Conservation (phyloP, 1,284 basidiomycete genomes). For the Sporisorium graminicola region DNA sequence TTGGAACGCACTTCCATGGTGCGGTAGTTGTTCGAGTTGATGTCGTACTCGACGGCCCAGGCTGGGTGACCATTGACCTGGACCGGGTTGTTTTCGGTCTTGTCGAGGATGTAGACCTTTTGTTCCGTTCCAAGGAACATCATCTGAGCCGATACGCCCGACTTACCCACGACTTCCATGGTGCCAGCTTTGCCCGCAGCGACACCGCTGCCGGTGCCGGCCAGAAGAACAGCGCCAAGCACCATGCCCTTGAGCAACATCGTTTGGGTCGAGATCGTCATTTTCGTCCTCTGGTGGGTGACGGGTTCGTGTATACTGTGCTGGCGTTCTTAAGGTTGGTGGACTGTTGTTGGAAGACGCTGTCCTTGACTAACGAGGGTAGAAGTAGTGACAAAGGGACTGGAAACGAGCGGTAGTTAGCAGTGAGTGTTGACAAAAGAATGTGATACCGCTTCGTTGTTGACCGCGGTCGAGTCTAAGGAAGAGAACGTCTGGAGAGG, state of each 20-base stretch:
- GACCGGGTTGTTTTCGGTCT: conserved; percentile 61
- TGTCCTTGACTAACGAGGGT: not conserved
- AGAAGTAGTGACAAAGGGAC: not conserved
- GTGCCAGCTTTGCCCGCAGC: conserved; percentile 40
- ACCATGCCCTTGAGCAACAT: conserved; percentile 25
- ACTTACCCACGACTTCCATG: conserved; percentile 59
- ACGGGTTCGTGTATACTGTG: not conserved
- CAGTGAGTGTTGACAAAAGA: not conserved
- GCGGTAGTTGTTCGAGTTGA: conserved; percentile 42
- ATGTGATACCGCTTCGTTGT: not conserved
- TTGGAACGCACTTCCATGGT: conserved; percentile 60
- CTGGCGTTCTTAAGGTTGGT: not conserved
- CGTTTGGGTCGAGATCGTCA: conserved; percentile 13
- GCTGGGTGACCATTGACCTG: conserved; percentile 56
- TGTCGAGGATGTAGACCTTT: conserved; percentile 65
- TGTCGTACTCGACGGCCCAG: conserved; percentile 60
- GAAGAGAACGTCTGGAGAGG: not conserved
- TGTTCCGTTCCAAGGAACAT: conserved; percentile 60
- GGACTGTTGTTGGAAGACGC: not conserved
- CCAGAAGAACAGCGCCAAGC: conserved; percentile 28
- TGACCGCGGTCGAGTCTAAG: not conserved
- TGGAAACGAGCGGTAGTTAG: not conserved
- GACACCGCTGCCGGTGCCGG: conserved; percentile 12
- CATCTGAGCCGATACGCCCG: conserved; percentile 63
- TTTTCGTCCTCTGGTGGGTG: not conserved